phyloP scores from a whole-genome alignment of 257 asterid genomes.

The Penstemon eatonii region DNA sequence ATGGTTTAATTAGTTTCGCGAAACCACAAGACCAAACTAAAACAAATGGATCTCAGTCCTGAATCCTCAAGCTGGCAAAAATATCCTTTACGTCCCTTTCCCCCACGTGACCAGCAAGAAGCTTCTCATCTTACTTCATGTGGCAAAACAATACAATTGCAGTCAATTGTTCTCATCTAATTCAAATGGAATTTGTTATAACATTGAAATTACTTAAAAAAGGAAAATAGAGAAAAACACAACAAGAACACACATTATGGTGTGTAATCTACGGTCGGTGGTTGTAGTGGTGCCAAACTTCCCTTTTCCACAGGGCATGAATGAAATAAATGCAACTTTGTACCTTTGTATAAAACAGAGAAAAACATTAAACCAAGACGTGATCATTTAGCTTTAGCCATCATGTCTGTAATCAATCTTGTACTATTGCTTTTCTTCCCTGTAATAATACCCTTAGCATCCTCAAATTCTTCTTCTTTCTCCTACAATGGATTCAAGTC shows the following conservation, averaged over 20 bases:
- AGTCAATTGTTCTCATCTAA: too few species aligned
- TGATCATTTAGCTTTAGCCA: slow-evolving; percentile 21
- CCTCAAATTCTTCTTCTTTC: slow-evolving; percentile 33
- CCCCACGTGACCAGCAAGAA: background rate
- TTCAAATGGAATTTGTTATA: background rate
- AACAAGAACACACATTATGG: background rate
- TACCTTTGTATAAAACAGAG: background rate
- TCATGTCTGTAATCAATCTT: slow-evolving; percentile 38
- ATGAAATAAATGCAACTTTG: slow-evolving; percentile 8
- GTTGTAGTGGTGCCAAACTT: background rate
- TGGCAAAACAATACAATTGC: too few species aligned
- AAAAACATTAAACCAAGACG: background rate
- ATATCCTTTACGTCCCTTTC: background rate
- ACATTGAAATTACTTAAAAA: background rate
- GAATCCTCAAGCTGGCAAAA: background rate
- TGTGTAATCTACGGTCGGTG: background rate
- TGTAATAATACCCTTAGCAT: slow-evolving; percentile 9
- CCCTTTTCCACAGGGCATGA: slow-evolving; percentile 14
- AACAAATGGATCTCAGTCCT: background rate
- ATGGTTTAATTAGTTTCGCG: too few species aligned
- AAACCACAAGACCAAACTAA: too few species aligned
- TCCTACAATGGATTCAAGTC: slow-evolving; percentile 52
- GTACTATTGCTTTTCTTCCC: slow-evolving; percentile 9
- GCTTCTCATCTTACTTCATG: background rate
- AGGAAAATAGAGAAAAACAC: background rate